Percentiles rank a stretch among this genome's conserved stretches.
These are phyloP conservation scores for Ambrosia hybrid DNA, from an alignment of 140 eudicot genomes.

Conservation along the genomic window DNA sequence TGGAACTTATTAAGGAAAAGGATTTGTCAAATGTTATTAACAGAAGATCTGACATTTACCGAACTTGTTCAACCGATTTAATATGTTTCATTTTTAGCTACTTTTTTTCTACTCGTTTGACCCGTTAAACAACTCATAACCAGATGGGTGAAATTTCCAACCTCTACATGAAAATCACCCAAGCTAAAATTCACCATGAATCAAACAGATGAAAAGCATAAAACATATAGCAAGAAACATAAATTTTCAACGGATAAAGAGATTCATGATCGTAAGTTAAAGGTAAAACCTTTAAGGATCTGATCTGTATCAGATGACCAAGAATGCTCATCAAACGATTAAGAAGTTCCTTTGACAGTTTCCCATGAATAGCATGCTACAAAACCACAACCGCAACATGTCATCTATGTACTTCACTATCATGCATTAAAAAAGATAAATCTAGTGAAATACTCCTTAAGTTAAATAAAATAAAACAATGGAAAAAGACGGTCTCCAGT, in stretches of 20 bases:
- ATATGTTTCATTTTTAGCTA: not conserved
- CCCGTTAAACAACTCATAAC: not conserved
- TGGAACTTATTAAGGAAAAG: not conserved
- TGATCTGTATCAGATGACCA: constrained; percentile 88
- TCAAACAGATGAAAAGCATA: too few relatives aligned
- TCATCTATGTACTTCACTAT: constrained; percentile 6
- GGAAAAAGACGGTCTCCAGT: constrained; percentile 5
- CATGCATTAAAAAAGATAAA: not conserved
- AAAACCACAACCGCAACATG: constrained; percentile 27
- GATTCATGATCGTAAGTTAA: not conserved
- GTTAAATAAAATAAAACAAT: not conserved
- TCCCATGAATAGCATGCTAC: constrained; percentile 88
- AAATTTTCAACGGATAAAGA: too few relatives aligned
- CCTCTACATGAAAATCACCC: too few relatives aligned
- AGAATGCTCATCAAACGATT: constrained; percentile 88
- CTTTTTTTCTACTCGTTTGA: not conserved
- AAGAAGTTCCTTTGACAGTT: constrained; percentile 71
- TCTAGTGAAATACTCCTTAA: not conserved
- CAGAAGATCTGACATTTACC: not conserved
- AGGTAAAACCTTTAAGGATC: constrained; percentile 77
- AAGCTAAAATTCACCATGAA: too few relatives aligned
- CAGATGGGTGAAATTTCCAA: too few relatives aligned
- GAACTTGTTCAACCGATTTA: constrained; percentile 10
- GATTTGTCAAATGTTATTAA: not conserved
- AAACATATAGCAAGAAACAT: too few relatives aligned